Conservation (phyloP, 371 early-diverging fungal species). For the Syncephalastrum contaminatum region DNA sequence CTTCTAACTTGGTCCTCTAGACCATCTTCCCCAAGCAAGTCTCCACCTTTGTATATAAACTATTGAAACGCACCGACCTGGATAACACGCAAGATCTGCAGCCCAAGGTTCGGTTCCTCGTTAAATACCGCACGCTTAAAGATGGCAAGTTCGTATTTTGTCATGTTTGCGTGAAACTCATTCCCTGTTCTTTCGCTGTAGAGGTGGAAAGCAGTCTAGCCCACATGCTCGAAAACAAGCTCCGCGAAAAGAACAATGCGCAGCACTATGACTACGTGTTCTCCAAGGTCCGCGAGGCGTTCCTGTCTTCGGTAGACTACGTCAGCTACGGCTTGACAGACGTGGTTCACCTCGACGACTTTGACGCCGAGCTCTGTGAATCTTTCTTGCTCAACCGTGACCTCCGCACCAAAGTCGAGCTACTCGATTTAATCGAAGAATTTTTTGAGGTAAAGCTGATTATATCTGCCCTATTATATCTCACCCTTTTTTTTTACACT, state of each 20-base stretch:
- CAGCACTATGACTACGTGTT: slow-evolving; percentile 58
- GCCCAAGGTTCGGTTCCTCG: slow-evolving; percentile 57
- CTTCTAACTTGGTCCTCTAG: slow-evolving; percentile 17
- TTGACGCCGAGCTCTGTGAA: slow-evolving; percentile 59
- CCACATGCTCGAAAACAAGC: slow-evolving; percentile 38
- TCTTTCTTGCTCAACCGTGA: slow-evolving; percentile 57
- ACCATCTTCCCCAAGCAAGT: slow-evolving; percentile 63
- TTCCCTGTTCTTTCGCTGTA: slow-evolving; percentile 13
- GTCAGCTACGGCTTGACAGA: slow-evolving; percentile 63
- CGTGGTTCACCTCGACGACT: slow-evolving; percentile 56
- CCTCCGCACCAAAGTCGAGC: slow-evolving; percentile 45
- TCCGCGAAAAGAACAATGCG: slow-evolving; percentile 43
- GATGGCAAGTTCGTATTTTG: slow-evolving; percentile 38
- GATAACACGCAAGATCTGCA: slow-evolving; percentile 13
- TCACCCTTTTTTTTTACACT: background rate
- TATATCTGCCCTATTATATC: background rate
- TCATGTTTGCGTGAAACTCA: background rate
- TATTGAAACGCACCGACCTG: slow-evolving; percentile 35
- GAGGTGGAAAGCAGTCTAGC: slow-evolving; percentile 66
- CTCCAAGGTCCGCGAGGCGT: slow-evolving; percentile 51
- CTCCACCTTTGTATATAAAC: slow-evolving; percentile 61
- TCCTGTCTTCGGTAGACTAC: slow-evolving; percentile 56
- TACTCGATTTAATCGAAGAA: slow-evolving; percentile 50
- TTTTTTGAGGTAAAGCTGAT: slow-evolving; percentile 41
- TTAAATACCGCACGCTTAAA: slow-evolving; percentile 54